A percentile compares a stretch with the other conserved stretches of the same genome.
phyloP scores from a whole-genome alignment of 2,329 filamentous ascomycete genomes.

The Colletotrichum sp. region DNA sequence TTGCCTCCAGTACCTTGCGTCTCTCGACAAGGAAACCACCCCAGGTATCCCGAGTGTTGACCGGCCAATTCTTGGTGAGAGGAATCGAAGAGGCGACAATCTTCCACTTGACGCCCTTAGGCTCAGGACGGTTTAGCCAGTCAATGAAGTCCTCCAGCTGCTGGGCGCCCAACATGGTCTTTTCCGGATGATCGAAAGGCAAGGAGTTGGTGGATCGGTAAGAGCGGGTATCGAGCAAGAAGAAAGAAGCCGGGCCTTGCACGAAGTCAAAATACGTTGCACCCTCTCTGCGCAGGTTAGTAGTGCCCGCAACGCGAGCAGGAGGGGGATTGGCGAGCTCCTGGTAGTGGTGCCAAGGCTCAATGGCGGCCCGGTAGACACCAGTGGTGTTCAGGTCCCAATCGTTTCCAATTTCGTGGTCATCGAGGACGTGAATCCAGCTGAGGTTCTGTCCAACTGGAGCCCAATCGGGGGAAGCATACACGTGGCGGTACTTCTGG shows the following conservation, averaged over 20 bases:
- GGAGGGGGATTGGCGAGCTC: slow-evolving; percentile 81
- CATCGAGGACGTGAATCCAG: slow-evolving; percentile 96
- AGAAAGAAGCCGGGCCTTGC: slow-evolving; percentile 91
- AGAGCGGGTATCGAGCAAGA: slow-evolving; percentile 89
- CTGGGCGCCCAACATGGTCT: slow-evolving; percentile 84
- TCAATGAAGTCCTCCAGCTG: slow-evolving; percentile 82
- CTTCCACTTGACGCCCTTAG: slow-evolving; percentile 87
- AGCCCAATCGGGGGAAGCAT: slow-evolving; percentile 91
- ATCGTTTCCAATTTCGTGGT: slow-evolving; percentile 96
- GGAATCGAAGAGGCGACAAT: slow-evolving; percentile 89
- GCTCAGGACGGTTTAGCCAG: slow-evolving; percentile 77
- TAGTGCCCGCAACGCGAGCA: slow-evolving; percentile 54
- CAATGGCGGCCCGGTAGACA: slow-evolving; percentile 78
- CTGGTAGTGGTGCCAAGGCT: slow-evolving; percentile 89
- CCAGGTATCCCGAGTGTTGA: slow-evolving; percentile 91
- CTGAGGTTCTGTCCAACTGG: slow-evolving; percentile 79
- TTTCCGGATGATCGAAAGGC: slow-evolving; percentile 65
- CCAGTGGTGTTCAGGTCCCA: slow-evolving; percentile 85
- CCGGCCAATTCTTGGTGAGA: slow-evolving; percentile 96
- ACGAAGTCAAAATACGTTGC: slow-evolving; percentile 89
- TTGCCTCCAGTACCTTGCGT: slow-evolving; percentile 79
- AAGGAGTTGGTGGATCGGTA: slow-evolving; percentile 76
- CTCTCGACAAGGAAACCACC: slow-evolving; percentile 88
- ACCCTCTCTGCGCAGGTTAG: slow-evolving; percentile 44
- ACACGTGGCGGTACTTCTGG: slow-evolving; percentile 93